phyloP scores from a whole-genome alignment of 306 rosid genomes.

The Lathyrus sativus region DNA sequence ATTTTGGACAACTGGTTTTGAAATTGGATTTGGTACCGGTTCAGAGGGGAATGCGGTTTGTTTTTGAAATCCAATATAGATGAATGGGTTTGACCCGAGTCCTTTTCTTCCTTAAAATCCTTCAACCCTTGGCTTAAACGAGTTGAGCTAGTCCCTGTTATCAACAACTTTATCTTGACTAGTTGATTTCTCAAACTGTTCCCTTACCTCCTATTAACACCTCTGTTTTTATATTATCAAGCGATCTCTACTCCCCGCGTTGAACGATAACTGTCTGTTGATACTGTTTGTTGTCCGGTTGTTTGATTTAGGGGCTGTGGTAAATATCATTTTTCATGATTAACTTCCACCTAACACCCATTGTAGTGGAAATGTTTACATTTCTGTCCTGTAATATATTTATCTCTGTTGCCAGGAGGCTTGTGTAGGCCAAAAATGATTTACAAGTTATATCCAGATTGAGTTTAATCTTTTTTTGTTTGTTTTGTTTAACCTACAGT shows the following conservation, averaged over 20 bases:
- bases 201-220: background rate
- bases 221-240: background rate
- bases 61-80: background rate
- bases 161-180: background rate
- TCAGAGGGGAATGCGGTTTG: background rate
- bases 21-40: background rate
- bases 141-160: too few species aligned
- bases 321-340: conserved; percentile 10
- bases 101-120: too few species aligned
- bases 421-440: conserved; percentile 1
- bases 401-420: conserved; percentile 15
- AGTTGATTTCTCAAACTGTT: background rate
- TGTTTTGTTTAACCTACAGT: background rate
- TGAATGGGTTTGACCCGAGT: background rate
- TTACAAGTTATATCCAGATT: conserved; percentile 9
- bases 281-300: conserved; percentile 11
- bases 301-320: conserved; percentile 6
- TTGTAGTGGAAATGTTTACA: conserved; percentile 2
- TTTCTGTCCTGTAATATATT: conserved; percentile 22
- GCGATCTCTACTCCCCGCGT: conserved; percentile 30
- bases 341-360: conserved; percentile 1
- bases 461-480: background rate
- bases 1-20: background rate
- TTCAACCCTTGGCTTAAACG: too few species aligned
- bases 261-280: conserved; percentile 31